Evolutionary conservation across 768 basidiomycete species (phyloP).

Genomic region (Suillus discolor): DNA sequence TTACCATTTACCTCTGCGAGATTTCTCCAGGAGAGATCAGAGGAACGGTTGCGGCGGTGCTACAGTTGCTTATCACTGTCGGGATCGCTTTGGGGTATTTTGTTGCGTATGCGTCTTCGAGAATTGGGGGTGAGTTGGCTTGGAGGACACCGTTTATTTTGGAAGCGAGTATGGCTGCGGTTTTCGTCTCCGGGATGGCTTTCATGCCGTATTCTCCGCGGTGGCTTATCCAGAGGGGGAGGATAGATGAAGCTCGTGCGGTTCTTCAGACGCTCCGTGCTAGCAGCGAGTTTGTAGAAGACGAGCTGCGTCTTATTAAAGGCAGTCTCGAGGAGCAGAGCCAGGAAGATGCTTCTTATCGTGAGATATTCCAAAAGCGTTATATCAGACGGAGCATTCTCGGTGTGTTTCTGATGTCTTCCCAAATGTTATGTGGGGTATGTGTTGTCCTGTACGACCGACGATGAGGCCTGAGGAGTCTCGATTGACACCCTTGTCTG

Average conservation of each 20-base stretch:
- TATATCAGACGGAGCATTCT: constrained; percentile 38
- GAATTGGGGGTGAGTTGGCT: constrained; percentile 23
- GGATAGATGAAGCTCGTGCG: constrained; percentile 32
- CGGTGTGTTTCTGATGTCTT: constrained; percentile 46
- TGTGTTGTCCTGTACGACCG: constrained; percentile 5
- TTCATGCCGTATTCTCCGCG: constrained; percentile 24
- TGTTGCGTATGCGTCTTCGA: constrained; percentile 28
- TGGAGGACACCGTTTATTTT: constrained; percentile 32
- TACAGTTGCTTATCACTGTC: constrained; percentile 46
- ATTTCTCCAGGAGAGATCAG: constrained; percentile 45
- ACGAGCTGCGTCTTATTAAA: constrained; percentile 24
- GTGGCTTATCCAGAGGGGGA: constrained; percentile 36
- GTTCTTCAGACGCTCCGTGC: constrained; percentile 28
- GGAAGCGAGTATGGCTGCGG: constrained; percentile 23
- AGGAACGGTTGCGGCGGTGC: constrained; percentile 40
- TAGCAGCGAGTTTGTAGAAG: constrained; percentile 16
- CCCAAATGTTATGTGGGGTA: constrained; percentile 41
- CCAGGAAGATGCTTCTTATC: constrained; percentile 22
- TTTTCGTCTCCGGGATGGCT: constrained; percentile 25
- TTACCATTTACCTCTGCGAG: constrained; percentile 43
- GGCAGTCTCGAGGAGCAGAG: constrained; percentile 27
- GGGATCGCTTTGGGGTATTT: constrained; percentile 43
- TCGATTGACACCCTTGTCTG: neutral
- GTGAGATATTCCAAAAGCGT: constrained; percentile 31
- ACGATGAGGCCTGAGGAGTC: neutral